Evolutionary conservation across 495 filamentous ascomycete genomes (phyloP).

Genomic region (Emericellopsis terricola): DNA sequence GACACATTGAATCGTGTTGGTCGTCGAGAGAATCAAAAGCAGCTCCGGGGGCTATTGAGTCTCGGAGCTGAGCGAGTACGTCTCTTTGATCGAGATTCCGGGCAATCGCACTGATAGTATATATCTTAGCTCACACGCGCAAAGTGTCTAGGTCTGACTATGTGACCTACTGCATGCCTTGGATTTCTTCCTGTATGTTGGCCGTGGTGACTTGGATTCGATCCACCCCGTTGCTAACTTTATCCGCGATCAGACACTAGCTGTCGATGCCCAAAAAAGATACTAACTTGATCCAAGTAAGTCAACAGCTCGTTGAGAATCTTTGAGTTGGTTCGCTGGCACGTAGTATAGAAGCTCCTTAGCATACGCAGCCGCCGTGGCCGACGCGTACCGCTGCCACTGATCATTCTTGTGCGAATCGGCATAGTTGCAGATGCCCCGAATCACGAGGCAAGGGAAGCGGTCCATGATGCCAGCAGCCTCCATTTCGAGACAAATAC

Average conservation of each 20-base stretch:
- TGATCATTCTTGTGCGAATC: slow-evolving; percentile 18
- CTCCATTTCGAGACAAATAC: slow-evolving; percentile 11
- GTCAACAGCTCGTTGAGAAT: not conserved
- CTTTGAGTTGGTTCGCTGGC: slow-evolving; percentile 1
- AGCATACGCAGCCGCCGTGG: slow-evolving; percentile 8
- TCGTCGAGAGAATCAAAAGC: slow-evolving; percentile 10
- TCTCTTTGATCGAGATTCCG: not conserved
- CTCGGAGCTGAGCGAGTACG: not conserved
- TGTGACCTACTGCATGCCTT: not conserved
- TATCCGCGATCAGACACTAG: not conserved
- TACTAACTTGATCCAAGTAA: not conserved
- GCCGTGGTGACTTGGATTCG: not conserved
- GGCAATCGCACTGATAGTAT: not conserved
- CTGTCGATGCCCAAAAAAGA: not conserved
- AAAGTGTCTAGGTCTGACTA: too few relatives aligned
- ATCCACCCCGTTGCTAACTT: not conserved
- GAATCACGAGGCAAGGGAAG: slow-evolving; percentile 14
- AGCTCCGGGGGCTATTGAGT: slow-evolving; percentile 4
- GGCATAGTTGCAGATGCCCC: slow-evolving; percentile 24
- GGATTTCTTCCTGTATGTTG: not conserved
- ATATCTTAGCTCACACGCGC: too few relatives aligned
- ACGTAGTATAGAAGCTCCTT: slow-evolving; percentile 6
- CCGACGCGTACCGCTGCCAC: slow-evolving; percentile 10
- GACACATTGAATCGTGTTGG: slow-evolving; percentile 10
- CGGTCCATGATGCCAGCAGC: slow-evolving; percentile 10